Percentiles rank a stretch among this genome's conserved stretches.
These are phyloP conservation scores for Amyloporia xantha DNA, from an alignment of 768 basidiomycete species.

Conservation along the genomic window DNA sequence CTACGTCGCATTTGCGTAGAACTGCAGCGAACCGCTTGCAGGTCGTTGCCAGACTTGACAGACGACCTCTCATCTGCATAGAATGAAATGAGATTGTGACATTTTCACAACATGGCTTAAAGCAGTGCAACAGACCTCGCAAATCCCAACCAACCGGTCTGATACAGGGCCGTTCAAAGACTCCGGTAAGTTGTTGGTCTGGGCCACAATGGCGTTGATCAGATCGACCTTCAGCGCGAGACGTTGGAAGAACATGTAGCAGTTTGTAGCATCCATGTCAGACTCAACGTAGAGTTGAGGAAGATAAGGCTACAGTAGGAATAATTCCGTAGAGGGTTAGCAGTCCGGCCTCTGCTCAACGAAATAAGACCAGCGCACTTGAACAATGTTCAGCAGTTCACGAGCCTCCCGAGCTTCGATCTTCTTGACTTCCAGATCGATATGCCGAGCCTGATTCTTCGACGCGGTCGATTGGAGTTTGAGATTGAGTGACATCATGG, in stretches of 20 bases:
- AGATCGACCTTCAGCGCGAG: constrained; percentile 82
- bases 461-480: constrained; percentile 87
- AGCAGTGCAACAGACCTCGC: constrained; percentile 67
- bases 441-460: constrained; percentile 84
- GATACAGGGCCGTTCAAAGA: constrained; percentile 77
- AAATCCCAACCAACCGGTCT: constrained; percentile 86
- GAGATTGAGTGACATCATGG: constrained; percentile 90
- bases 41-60: constrained; percentile 72
- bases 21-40: constrained; percentile 89
- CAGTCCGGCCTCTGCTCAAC: no score
- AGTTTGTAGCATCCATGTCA: constrained; percentile 83
- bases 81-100: constrained; percentile 6
- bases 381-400: constrained; percentile 77
- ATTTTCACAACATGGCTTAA: no score
- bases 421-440: constrained; percentile 84
- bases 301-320: constrained; percentile 64
- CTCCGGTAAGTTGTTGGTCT: constrained; percentile 79
- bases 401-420: constrained; percentile 79
- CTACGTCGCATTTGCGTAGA: constrained; percentile 72
- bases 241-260: constrained; percentile 90
- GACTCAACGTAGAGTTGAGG: constrained; percentile 86
- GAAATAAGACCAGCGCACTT: no score
- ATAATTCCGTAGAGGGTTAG: no score
- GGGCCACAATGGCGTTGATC: constrained; percentile 75
- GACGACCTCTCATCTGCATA: constrained; percentile 71